A percentile compares a stretch with the other conserved stretches of the same genome.
These are phyloP conservation scores for Claviceps monticola DNA, from an alignment of 2,329 filamentous ascomycete species.

Conservation along the genomic window DNA sequence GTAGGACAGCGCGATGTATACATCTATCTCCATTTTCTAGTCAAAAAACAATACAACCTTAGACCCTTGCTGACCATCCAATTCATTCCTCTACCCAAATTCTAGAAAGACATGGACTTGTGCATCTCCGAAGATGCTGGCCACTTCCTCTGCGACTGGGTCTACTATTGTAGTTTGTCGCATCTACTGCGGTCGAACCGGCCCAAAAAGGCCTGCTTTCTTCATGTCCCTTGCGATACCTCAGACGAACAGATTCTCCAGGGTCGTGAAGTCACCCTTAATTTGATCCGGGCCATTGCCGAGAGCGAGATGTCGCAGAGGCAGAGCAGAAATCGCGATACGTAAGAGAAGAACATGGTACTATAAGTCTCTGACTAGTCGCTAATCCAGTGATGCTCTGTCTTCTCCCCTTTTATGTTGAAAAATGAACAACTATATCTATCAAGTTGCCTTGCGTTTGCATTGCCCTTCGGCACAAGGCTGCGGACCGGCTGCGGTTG, in stretches of 20 bases:
- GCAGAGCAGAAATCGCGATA: conserved; percentile 1
- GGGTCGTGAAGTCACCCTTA: conserved; percentile 38
- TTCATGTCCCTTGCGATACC: conserved; percentile 55
- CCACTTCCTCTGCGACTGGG: conserved; percentile 65
- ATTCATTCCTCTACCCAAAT: not conserved
- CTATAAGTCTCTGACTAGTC: not conserved
- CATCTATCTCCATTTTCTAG: no score
- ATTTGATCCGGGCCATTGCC: conserved; percentile 42
- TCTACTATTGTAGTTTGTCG: conserved; percentile 56
- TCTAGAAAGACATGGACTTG: conserved; percentile 28
- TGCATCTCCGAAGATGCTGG: conserved; percentile 57
- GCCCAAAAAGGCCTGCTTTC: conserved; percentile 45
- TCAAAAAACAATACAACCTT: no score
- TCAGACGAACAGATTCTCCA: conserved; percentile 31
- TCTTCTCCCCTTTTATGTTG: not conserved
- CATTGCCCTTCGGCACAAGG: not conserved
- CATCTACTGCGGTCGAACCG: conserved; percentile 34
- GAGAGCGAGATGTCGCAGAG: conserved; percentile 29
- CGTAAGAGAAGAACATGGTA: not conserved
- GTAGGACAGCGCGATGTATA: no score
- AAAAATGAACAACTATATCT: not conserved
- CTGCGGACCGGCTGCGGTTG: not conserved
- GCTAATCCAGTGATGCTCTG: not conserved
- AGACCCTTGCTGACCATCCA: not conserved
- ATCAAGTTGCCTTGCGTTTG: not conserved